These are phyloP conservation scores for Ilex paraguariensis DNA, from an alignment of 305 asterid genomes.

Conservation along the genomic window DNA sequence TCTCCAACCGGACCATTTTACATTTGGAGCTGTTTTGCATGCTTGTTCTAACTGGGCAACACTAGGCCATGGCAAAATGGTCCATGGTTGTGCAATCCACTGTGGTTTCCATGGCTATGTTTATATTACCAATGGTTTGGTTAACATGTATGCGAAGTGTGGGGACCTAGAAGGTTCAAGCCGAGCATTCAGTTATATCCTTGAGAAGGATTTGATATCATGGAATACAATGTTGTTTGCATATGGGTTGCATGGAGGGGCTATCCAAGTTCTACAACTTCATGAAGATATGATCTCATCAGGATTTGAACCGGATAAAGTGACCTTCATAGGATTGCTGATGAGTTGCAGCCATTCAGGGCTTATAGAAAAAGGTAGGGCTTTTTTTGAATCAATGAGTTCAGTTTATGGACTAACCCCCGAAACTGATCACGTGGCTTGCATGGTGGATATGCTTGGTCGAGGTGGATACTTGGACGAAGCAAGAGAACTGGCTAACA, in stretches of 20 bases:
- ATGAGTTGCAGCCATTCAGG: constrained; percentile 86
- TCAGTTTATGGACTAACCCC: constrained; percentile 36
- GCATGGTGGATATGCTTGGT: constrained; percentile 69
- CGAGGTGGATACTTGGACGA: constrained; percentile 54
- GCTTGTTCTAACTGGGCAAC: constrained; percentile 59
- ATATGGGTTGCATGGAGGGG: constrained; percentile 57
- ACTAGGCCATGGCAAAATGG: constrained; percentile 48
- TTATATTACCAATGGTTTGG: constrained; percentile 56
- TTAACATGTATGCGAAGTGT: constrained; percentile 79
- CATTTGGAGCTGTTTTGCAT: constrained; percentile 62
- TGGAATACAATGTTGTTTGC: constrained; percentile 79
- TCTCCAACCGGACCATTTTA: constrained; percentile 49
- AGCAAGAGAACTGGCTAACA: constrained; percentile 43
- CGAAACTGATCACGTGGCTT: constrained; percentile 50
- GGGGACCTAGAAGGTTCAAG: constrained; percentile 50
- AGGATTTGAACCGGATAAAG: constrained; percentile 55
- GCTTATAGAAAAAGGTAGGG: constrained; percentile 43
- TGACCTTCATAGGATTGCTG: constrained; percentile 70
- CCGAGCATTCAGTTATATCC: constrained; percentile 41
- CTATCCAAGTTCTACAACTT: constrained; percentile 36
- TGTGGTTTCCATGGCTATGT: constrained; percentile 42
- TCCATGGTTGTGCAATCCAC: constrained; percentile 40
- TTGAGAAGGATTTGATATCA: constrained; percentile 49
- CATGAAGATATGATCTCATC: constrained; percentile 43
- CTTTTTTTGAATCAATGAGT: constrained; percentile 50